Conservation (phyloP, 2,329 filamentous ascomycete species). For the Fusarium poae region DNA sequence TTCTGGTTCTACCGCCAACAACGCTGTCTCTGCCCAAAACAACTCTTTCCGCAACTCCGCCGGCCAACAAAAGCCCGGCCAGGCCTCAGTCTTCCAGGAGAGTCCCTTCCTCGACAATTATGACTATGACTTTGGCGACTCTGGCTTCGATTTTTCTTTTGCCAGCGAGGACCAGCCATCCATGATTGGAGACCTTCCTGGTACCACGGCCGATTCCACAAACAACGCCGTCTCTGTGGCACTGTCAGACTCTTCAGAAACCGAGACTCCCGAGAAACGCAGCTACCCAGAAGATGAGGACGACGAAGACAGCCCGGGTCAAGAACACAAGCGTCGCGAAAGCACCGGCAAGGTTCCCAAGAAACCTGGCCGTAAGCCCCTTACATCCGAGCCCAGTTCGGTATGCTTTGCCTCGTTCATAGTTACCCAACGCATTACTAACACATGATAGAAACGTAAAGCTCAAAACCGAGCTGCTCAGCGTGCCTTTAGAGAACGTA, state of each 20-base stretch:
- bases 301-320: conserved; percentile 66
- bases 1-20: conserved; percentile 54
- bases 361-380: conserved; percentile 95
- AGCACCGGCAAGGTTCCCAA: conserved; percentile 88
- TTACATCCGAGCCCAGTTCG: conserved; percentile 94
- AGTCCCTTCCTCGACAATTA: conserved; percentile 86
- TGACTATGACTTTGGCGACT: conserved; percentile 82
- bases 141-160: conserved; percentile 76
- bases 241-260: conserved; percentile 71
- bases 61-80: conserved; percentile 58
- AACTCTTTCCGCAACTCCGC: conserved; percentile 65
- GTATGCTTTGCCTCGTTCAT: conserved; percentile 69
- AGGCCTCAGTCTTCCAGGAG: conserved; percentile 68
- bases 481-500: conserved; percentile 92
- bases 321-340: conserved; percentile 78
- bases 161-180: conserved; percentile 66
- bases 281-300: conserved; percentile 79
- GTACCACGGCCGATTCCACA: conserved; percentile 12
- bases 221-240: conserved; percentile 55
- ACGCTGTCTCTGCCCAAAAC: conserved; percentile 61
- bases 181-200: conserved; percentile 82
- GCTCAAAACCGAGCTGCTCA: conserved; percentile 95
- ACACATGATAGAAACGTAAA: conserved; percentile 80
- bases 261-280: conserved; percentile 73
- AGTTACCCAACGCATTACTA: conserved; percentile 20